Base-by-base conservation (phyloP, 495 filamentous ascomycete genomes). In the Rostrohypoxylon terebratum region DNA sequence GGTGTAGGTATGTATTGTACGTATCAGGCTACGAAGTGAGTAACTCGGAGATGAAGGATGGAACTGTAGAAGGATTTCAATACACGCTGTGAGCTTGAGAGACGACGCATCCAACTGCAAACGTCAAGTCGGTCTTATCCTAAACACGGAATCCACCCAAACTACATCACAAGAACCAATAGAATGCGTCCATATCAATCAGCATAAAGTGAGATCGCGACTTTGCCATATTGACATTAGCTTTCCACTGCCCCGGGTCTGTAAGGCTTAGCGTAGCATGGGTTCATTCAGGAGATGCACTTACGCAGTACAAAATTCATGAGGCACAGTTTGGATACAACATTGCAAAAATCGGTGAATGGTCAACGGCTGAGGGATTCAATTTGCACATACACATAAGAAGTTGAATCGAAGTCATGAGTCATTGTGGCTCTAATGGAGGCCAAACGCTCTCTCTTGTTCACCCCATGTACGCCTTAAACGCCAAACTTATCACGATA, bases 141-240 rank as follows among this genome's bases (percentile, higher is more conserved):
- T 45, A n/a, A 20, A 18, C 14, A 18, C 8, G 42, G 8, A 4
- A 45, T 10, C 42, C 42, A n/a, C 6, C 16, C 2, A 2, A 45
- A 4, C 1, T 45, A 45, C 14, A 9, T 18, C 18, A 18, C 18
- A 18, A 18, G n/a, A 45, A n/a, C 42, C 42, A 51, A 25, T 51
- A 11, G 25, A 21, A n/a, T 28, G 8, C 9, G 47, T 51, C 13
- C 21, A 28, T 1, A 3, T 20, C 18, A 23, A 25, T 28, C 14
- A 25, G 21, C 47, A 28, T 13, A 23, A 28, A 11, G 1, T n/a
- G 47, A 51, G 13, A 11, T 23, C 21, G n/a, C 18, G 5, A 28
- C 50, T 54, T 33, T 54, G 25, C 50, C 25, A 25, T 54, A 54
- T 54, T 33, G 25, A 54, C 3, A 11, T 16, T 54, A 54, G 50